Evolutionary conservation across 2,329 filamentous ascomycete species (phyloP).

Genomic region (Ophiostoma angusticollis): DNA sequence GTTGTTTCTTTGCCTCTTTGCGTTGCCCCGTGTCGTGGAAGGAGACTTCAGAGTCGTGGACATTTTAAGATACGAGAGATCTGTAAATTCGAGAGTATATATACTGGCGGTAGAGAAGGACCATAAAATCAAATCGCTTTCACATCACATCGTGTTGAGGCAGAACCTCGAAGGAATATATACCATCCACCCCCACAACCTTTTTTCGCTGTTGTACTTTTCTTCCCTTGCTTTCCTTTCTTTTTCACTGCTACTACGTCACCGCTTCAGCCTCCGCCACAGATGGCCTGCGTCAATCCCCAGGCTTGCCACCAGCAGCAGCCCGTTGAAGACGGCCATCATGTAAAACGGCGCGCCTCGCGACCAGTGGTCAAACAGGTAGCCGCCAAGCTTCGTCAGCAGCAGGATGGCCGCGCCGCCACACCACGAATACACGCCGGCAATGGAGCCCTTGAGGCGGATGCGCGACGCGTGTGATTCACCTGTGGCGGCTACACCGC

Average conservation of each 20-base stretch:
- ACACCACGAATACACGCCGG: slow-evolving; percentile 83
- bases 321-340: slow-evolving; percentile 77
- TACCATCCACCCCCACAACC: not conserved
- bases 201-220: too few species aligned
- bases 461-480: slow-evolving; percentile 31
- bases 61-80: too few species aligned
- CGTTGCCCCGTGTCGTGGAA: too few species aligned
- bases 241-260: too few species aligned
- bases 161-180: not conserved
- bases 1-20: too few species aligned
- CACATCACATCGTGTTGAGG: too few species aligned
- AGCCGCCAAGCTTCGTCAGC: slow-evolving; percentile 81
- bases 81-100: too few species aligned
- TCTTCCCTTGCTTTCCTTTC: not conserved
- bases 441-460: slow-evolving; percentile 79
- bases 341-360: slow-evolving; percentile 81
- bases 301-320: slow-evolving; percentile 49
- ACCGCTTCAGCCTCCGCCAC: slow-evolving; percentile 10
- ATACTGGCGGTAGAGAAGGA: too few species aligned
- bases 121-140: not conserved
- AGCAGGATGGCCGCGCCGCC: slow-evolving; percentile 83
- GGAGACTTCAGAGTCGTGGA: too few species aligned
- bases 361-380: slow-evolving; percentile 65
- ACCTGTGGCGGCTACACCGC: not conserved
- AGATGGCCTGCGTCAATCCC: slow-evolving; percentile 34